Conservation (phyloP, 2,329 filamentous ascomycete genomes). For the Talaromyces sp. region DNA sequence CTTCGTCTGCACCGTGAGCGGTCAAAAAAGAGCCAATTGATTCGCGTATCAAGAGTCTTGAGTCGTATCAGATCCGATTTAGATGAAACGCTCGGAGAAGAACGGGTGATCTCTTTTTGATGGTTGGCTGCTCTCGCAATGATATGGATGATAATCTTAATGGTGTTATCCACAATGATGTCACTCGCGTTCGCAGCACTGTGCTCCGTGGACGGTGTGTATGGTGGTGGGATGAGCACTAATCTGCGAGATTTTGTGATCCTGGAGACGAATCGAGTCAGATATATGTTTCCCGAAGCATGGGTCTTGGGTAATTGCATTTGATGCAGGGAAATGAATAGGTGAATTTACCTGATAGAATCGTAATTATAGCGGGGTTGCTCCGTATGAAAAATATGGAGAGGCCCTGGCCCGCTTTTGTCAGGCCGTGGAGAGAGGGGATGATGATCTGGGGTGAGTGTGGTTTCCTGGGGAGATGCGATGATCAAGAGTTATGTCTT, state of each 20-base stretch:
- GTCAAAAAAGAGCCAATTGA: conserved; percentile 1
- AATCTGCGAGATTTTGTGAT: not conserved
- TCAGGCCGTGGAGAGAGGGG: not conserved
- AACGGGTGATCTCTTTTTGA: not conserved
- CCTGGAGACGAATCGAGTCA: not conserved
- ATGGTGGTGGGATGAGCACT: not conserved
- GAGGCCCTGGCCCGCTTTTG: conserved; percentile 15
- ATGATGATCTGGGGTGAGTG: not conserved
- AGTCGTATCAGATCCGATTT: not conserved
- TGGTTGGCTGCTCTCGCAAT: not conserved
- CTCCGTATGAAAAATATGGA: not conserved
- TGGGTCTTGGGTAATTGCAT: not conserved
- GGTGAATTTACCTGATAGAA: not conserved
- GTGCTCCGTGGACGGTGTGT: not conserved
- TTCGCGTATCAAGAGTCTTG: not conserved
- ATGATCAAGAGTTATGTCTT: not conserved
- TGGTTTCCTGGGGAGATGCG: not conserved
- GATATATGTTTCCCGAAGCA: not conserved
- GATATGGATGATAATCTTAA: not conserved
- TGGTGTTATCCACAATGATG: conserved; percentile 15
- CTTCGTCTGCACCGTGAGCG: not conserved
- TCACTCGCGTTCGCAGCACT: conserved; percentile 1
- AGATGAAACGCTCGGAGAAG: conserved; percentile 6
- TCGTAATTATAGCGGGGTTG: conserved; percentile 13
- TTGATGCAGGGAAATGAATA: not conserved